phyloP scores from a whole-genome alignment of 208 protist genomes.

The Acanthamoeba polyphaga region DNA sequence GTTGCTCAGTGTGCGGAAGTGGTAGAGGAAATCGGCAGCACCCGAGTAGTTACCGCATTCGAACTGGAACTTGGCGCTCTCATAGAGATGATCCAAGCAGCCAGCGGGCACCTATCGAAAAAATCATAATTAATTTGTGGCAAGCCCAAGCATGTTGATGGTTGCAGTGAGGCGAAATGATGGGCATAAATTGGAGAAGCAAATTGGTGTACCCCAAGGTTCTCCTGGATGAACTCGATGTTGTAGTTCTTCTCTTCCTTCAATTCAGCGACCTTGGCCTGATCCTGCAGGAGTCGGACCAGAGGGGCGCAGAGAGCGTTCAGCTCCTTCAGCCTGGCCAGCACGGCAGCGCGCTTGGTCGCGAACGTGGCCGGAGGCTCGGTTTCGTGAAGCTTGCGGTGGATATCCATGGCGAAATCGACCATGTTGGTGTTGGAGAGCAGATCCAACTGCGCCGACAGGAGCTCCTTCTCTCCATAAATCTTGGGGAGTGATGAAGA shows the following conservation, averaged over 20 bases:
- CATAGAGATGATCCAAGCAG: slow-evolving; percentile 84
- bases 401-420: slow-evolving; percentile 85
- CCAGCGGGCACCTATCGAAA: slow-evolving; percentile 55
- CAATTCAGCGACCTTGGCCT: slow-evolving; percentile 74
- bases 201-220: slow-evolving; percentile 78
- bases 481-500: slow-evolving; percentile 68
- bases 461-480: slow-evolving; percentile 81
- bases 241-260: slow-evolving; percentile 81
- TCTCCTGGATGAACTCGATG: slow-evolving; percentile 76
- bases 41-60: slow-evolving; percentile 89
- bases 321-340: slow-evolving; percentile 72
- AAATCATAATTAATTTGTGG: background rate
- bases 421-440: slow-evolving; percentile 87
- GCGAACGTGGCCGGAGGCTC: slow-evolving; percentile 76
- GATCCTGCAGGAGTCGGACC: slow-evolving; percentile 71
- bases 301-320: slow-evolving; percentile 62
- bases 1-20: slow-evolving; percentile 83
- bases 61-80: slow-evolving; percentile 87
- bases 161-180: background rate
- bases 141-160: background rate
- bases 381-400: slow-evolving; percentile 74
- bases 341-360: slow-evolving; percentile 74
- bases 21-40: slow-evolving; percentile 82
- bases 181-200: slow-evolving; percentile 10
- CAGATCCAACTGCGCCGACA: slow-evolving; percentile 80